phyloP scores from a whole-genome alignment of 1,284 basidiomycete species.

The Sanghuangporus sanghuang region DNA sequence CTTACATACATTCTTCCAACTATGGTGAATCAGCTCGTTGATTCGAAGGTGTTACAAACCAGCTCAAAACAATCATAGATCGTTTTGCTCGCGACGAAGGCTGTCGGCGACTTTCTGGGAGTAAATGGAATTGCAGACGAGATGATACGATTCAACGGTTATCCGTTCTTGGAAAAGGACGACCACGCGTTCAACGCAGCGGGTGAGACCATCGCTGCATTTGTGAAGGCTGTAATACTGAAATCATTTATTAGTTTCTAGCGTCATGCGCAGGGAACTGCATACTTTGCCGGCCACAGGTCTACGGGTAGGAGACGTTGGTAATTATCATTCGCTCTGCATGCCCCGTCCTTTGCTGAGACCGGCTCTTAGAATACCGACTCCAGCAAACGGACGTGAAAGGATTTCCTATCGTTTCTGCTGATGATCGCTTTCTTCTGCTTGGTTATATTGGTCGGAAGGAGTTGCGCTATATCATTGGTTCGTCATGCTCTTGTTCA shows the following conservation, averaged over 20 bases:
- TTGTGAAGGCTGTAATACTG: neutral
- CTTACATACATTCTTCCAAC: slow-evolving; percentile 97
- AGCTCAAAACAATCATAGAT: slow-evolving; percentile 52
- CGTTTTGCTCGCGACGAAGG: slow-evolving; percentile 93
- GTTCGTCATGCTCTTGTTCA: slow-evolving; percentile 35
- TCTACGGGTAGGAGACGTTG: slow-evolving; percentile 72
- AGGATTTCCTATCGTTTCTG: slow-evolving; percentile 85
- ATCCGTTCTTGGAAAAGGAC: slow-evolving; percentile 92
- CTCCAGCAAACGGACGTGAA: slow-evolving; percentile 73
- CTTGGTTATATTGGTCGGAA: slow-evolving; percentile 87
- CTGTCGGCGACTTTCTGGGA: slow-evolving; percentile 93
- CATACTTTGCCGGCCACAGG: slow-evolving; percentile 72
- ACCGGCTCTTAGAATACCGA: slow-evolving; percentile 51
- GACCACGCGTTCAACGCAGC: slow-evolving; percentile 88
- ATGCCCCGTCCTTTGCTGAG: neutral
- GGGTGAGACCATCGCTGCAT: slow-evolving; percentile 41
- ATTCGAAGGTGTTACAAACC: neutral
- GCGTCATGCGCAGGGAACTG: slow-evolving; percentile 84
- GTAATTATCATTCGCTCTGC: slow-evolving; percentile 37
- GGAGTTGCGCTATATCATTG: slow-evolving; percentile 83
- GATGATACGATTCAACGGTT: slow-evolving; percentile 96
- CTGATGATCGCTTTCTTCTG: slow-evolving; percentile 54
- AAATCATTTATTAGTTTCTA: slow-evolving; percentile 54
- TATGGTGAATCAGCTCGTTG: slow-evolving; percentile 60
- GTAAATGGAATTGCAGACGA: slow-evolving; percentile 95